Evolutionary conservation across 2,329 filamentous ascomycete species (phyloP), one percentile per base, ranked within the genome.

Genomic region (Beauveria caledonica): DNA sequence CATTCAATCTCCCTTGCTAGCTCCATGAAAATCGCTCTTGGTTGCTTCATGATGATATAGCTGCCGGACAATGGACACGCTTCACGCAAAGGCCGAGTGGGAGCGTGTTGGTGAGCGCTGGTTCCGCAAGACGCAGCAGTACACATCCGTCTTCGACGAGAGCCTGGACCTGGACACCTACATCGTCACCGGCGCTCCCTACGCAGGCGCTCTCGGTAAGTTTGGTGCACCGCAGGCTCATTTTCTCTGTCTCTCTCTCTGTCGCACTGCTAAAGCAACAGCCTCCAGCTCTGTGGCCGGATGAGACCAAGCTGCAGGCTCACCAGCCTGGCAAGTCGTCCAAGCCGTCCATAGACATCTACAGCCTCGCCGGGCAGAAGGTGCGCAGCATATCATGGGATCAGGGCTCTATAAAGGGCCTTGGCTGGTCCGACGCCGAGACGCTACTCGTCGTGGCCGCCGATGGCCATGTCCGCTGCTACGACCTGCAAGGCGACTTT

Each of bases 341-440:
- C 17, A 96, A 92, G 74, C 86, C 91, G 21, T 89, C 86, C 67
- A 96, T 99, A 75, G 92, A 97, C 71, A 86, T 99, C 59, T 97
- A 97, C 78, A 96, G 90, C 70, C 93, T 88, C 73, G 88, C 94
- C 11, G 94, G 94, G 58, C 94, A 92, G 77, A 84, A 91, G 61
- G 87, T 99, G 64, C 87, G 88, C 68, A 86, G 85, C 70, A 91
- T 97, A 65, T 84, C 88, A 71, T 97, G 93, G 92, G 93, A 97
- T 68, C 90, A 92, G 75, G 90, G 90, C 50, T 79, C 86, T 3
- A 90, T 99, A 69, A 89, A 87, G 72, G 92, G 90, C 2, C 80
- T 99, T 21, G 94, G 94, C 39, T 99, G 94, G 94, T 96, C 92
- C 21, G 93, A 96, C 69, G 91, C 97, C 65, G 94, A 99, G 78